Percentiles rank a stretch among this genome's conserved stretches.
These are phyloP conservation scores for Diutina catenulata DNA, from an alignment of 1,139 yeast species.

Conservation along the genomic window DNA sequence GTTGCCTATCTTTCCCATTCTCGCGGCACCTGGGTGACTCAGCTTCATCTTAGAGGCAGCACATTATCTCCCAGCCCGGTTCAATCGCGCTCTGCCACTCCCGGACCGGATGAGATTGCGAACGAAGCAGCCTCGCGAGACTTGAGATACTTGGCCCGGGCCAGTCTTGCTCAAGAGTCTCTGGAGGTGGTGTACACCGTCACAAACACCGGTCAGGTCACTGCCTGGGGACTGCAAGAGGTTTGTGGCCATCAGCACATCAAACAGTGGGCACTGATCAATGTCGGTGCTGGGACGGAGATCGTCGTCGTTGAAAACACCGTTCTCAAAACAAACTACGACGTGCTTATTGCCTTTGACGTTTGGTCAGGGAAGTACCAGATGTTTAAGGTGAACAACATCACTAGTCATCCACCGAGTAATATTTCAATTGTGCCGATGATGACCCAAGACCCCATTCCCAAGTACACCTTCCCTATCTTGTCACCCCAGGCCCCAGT, in stretches of 20 bases:
- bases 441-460: not conserved
- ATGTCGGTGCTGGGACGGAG: slow-evolving; percentile 17
- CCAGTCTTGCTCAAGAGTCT: not conserved
- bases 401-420: not conserved
- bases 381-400: not conserved
- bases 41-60: slow-evolving; percentile 9
- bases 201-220: slow-evolving; percentile 40
- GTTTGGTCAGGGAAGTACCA: not conserved
- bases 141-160: not conserved
- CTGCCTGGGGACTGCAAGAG: slow-evolving; percentile 69
- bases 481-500: not conserved
- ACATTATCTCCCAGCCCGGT: too few relatives aligned
- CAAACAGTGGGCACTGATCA: slow-evolving; percentile 47
- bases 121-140: not conserved
- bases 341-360: not conserved
- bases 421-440: not conserved
- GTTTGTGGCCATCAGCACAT: slow-evolving; percentile 45
- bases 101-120: too few relatives aligned
- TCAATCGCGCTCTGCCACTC: too few relatives aligned
- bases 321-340: not conserved
- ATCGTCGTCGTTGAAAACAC: not conserved
- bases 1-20: slow-evolving; percentile 60
- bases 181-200: slow-evolving; percentile 46
- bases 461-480: slow-evolving; percentile 2
- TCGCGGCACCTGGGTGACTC: slow-evolving; percentile 32